Conservation (phyloP, 495 filamentous ascomycete genomes). For the Neurospora discreta region DNA sequence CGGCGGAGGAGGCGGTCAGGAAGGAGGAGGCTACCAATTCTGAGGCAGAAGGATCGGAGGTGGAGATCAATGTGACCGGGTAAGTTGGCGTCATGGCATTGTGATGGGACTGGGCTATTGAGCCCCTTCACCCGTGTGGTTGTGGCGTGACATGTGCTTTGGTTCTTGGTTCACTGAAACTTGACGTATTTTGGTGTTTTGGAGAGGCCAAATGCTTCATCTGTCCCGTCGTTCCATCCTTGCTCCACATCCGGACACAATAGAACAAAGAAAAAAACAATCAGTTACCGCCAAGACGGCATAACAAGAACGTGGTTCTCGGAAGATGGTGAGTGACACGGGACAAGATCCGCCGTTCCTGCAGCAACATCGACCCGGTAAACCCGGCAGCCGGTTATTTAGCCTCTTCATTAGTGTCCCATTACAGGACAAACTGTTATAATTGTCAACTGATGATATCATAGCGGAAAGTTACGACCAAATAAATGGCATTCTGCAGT, state of each 20-base stretch:
- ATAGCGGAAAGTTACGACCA: no score
- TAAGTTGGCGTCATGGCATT: neutral
- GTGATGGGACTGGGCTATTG: neutral
- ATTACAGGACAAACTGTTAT: no score
- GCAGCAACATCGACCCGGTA: slow-evolving; percentile 16
- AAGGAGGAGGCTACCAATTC: neutral
- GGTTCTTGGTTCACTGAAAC: neutral
- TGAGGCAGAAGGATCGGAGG: neutral
- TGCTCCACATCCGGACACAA: neutral
- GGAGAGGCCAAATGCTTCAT: neutral
- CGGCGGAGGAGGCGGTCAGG: slow-evolving; percentile 7
- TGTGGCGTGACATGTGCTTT: neutral
- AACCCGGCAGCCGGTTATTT: slow-evolving; percentile 24
- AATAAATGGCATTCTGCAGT: neutral
- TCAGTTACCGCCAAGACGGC: slow-evolving; percentile 16
- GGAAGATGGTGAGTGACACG: neutral
- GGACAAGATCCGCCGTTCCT: slow-evolving; percentile 15
- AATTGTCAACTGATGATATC: no score
- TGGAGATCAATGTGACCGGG: neutral
- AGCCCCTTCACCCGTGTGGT: neutral
- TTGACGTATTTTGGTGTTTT: neutral
- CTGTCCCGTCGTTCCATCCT: neutral
- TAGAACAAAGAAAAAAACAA: neutral
- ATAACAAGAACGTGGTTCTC: slow-evolving; percentile 3
- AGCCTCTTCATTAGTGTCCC: slow-evolving; percentile 20